Evolutionary conservation across 2,329 filamentous ascomycete species (phyloP).

Genomic region (Rhynchosporium agropyri): DNA sequence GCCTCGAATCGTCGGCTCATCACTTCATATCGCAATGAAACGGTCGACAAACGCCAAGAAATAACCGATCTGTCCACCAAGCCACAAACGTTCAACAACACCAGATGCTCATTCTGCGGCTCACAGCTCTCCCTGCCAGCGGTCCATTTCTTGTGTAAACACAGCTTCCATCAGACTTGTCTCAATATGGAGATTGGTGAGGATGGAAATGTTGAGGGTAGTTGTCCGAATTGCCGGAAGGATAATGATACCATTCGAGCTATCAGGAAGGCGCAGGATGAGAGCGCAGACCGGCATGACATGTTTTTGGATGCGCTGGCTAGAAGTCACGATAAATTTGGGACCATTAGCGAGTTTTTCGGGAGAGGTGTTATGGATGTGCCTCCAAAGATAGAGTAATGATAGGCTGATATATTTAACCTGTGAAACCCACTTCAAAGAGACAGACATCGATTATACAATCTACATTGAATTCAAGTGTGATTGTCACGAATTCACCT

Average conservation of each 20-base stretch:
- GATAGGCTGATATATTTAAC: slow-evolving; percentile 7
- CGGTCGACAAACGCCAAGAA: slow-evolving; percentile 75
- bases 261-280: slow-evolving; percentile 82
- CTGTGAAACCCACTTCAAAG: not conserved
- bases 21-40: slow-evolving; percentile 81
- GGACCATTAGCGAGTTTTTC: slow-evolving; percentile 93
- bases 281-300: slow-evolving; percentile 85
- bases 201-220: slow-evolving; percentile 63
- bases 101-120: slow-evolving; percentile 81
- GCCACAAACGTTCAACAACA: slow-evolving; percentile 87
- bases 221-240: slow-evolving; percentile 83
- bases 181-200: slow-evolving; percentile 57
- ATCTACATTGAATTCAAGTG: too few species aligned
- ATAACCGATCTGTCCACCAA: slow-evolving; percentile 76
- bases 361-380: slow-evolving; percentile 84
- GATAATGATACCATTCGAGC: slow-evolving; percentile 88
- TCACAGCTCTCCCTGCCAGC: slow-evolving; percentile 77
- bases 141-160: slow-evolving; percentile 96
- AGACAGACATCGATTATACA: too few species aligned
- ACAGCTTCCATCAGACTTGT: slow-evolving; percentile 93
- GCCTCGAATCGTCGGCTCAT: slow-evolving; percentile 78
- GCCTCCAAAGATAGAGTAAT: slow-evolving; percentile 24
- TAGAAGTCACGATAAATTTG: slow-evolving; percentile 79
- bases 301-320: slow-evolving; percentile 82
- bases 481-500: too few species aligned